Percentiles rank a stretch among this genome's conserved stretches.
phyloP scores from a whole-genome alignment of 2,329 filamentous ascomycete genomes.

The Colletotrichum aenigma region DNA sequence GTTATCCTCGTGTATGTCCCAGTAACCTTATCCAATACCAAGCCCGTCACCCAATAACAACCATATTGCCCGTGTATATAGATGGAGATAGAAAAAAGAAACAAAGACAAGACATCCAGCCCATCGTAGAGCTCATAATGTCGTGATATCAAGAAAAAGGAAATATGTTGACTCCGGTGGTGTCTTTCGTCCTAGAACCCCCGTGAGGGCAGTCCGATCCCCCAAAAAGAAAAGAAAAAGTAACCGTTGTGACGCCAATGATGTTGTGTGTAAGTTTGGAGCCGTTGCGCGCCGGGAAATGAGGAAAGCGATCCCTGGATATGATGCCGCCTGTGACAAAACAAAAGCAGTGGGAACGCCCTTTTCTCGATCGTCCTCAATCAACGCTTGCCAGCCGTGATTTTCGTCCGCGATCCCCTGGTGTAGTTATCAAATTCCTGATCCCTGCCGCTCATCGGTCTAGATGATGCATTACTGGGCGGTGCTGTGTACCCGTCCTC shows the following conservation, averaged over 20 bases:
- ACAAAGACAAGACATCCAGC: not conserved
- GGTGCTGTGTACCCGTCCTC: constrained; percentile 1
- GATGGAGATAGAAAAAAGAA: not conserved
- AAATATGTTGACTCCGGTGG: not conserved
- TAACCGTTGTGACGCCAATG: not conserved
- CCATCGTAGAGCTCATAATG: not conserved
- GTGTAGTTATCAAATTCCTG: not conserved
- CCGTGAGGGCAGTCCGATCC: not conserved
- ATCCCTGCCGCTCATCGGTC: not conserved
- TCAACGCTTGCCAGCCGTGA: constrained; percentile 1
- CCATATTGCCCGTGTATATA: not conserved
- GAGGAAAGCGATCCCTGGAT: not conserved
- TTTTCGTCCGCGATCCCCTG: not conserved
- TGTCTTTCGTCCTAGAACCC: constrained; percentile 8
- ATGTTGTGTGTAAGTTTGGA: not conserved
- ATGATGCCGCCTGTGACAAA: not conserved
- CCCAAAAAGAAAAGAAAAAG: not conserved
- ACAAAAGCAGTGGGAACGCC: not conserved
- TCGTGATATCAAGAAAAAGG: not conserved
- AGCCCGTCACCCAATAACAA: not conserved
- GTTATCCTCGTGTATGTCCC: not conserved
- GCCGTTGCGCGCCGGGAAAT: not conserved
- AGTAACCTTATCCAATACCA: not conserved
- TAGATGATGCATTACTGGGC: not conserved
- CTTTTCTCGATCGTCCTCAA: not conserved